Evolutionary conservation across 306 rosid species (phyloP), one percentile per base, ranked within the genome.

Genomic region (Lithocarpus polystachyus): DNA sequence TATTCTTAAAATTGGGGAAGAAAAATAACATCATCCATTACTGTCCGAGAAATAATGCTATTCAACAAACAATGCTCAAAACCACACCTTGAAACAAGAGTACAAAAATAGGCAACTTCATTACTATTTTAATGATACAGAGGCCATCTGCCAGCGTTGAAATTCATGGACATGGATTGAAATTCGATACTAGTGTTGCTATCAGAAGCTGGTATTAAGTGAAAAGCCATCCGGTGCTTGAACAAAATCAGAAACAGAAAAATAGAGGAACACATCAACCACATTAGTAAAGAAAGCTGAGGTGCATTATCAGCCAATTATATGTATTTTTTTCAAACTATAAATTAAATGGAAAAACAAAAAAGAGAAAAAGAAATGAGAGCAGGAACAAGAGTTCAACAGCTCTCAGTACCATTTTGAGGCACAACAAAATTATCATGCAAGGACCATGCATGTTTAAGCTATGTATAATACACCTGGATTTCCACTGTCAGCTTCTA

Each of bases 351-450:
- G 33, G 10, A 59, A 64, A 43, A 67, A 26, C 55, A 68, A 68
- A 20, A 37, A 51, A 56, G 71, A 65, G 52, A 56, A 31, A 56
- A 22, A 22, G 52, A 79, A 57, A 35, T 19, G 17, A 29, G 84
- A 75, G 68, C 80, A 71, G 78, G 79, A 29, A 55, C 71, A 67
- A 68, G 77, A 78, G 51, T 55, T 56, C 71, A 52, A 28, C 73
- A 77, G 88, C 88, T 84, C 86, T 79, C 72, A 69, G 77, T 71
- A 71, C 82, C 79, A 69, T 83, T 82, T 72, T 76, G 91, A 83
- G 88, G 82, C 87, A 80, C 75, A 87, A 55, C 72, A 73, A 68
- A 84, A 81, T 76, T 61, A 31, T 75, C 77, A 85, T 68, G 48
- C 51, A 70, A 74, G 71, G 79, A 72, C 64, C 86, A 84, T 81